Conservation (phyloP, 1,139 yeast genomes). For the Lodderomyces jiufengensis region DNA sequence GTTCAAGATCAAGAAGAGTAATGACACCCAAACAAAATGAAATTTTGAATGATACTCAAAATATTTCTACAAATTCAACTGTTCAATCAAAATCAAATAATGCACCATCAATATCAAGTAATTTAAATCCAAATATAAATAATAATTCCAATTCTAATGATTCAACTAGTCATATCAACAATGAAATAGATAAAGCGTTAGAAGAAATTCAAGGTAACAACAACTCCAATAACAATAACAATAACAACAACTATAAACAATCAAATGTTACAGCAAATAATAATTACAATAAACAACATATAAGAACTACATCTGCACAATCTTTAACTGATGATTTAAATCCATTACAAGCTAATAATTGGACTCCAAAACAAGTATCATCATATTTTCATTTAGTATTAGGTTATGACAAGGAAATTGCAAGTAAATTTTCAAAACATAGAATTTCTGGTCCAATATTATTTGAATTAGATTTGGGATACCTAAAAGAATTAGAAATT, state of each 20-base stretch:
- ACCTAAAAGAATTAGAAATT: constrained; percentile 87
- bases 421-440: constrained; percentile 80
- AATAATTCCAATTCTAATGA: background rate
- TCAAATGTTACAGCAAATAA: constrained; percentile 2
- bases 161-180: constrained; percentile 26
- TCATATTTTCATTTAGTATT: constrained; percentile 62
- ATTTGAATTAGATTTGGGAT: constrained; percentile 78
- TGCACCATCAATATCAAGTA: constrained; percentile 6
- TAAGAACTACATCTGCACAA: constrained; percentile 9
- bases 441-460: constrained; percentile 85
- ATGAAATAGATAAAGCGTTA: constrained; percentile 82
- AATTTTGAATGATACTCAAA: background rate
- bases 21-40: constrained; percentile 17
- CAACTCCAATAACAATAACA: constrained; percentile 4
- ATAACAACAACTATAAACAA: constrained; percentile 3
- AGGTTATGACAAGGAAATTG: constrained; percentile 71
- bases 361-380: constrained; percentile 88
- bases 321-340: constrained; percentile 36
- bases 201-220: constrained; percentile 52
- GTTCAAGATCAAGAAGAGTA: constrained; percentile 59
- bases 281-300: constrained; percentile 5
- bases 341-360: constrained; percentile 51
- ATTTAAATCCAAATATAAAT: constrained; percentile 6
- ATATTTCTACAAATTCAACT: background rate
- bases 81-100: constrained; percentile 1